These are phyloP conservation scores for Cladosporium phlei DNA, from an alignment of 2,329 filamentous ascomycete species.

Conservation along the genomic window DNA sequence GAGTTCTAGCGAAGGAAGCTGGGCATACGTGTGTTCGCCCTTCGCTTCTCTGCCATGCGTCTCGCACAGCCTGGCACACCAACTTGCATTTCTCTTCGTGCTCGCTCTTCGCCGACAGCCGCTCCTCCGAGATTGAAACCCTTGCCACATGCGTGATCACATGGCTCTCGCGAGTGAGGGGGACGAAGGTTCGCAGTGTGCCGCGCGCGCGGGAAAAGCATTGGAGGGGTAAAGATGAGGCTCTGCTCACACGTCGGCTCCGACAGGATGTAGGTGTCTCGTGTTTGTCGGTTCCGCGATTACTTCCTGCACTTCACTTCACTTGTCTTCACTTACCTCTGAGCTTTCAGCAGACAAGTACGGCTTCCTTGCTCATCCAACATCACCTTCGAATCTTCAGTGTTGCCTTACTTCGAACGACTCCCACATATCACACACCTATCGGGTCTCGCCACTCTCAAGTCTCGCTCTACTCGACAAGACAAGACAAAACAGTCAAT, in stretches of 20 bases:
- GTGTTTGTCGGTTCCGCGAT: not conserved
- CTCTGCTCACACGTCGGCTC: conserved; percentile 2
- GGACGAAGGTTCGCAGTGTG: conserved; percentile 1
- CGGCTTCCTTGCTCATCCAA: not conserved
- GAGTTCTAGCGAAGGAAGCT: not conserved
- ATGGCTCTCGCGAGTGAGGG: not conserved
- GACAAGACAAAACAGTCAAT: no score
- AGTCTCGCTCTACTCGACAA: not conserved
- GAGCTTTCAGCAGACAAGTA: not conserved
- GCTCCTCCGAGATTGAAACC: not conserved
- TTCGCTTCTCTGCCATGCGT: no score
- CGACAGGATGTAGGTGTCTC: not conserved
- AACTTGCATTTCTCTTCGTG: no score
- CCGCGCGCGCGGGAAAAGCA: not conserved
- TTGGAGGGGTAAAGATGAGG: not conserved
- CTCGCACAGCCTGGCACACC: no score
- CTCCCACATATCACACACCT: not conserved
- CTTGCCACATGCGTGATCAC: not conserved
- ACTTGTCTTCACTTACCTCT: not conserved
- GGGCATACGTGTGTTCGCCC: not conserved
- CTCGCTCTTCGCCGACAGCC: not conserved
- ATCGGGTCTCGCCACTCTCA: not conserved
- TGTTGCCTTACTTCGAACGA: not conserved
- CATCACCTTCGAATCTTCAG: not conserved
- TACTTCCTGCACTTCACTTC: not conserved